Evolutionary conservation across 805 yeast genomes (phyloP), one percentile per base, ranked within the genome.

Genomic region (Nakazawaea holstii): DNA sequence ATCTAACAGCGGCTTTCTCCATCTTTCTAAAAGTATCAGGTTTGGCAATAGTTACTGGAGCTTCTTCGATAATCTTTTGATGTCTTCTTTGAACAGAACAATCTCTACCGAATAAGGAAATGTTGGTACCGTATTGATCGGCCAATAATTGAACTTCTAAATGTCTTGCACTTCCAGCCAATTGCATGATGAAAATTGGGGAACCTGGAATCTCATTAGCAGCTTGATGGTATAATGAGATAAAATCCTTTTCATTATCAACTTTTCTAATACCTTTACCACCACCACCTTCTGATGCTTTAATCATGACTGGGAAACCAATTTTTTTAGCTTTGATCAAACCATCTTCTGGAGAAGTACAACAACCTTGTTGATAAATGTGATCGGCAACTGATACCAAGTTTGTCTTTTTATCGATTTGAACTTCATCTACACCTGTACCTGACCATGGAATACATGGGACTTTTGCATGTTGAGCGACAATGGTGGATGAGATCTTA

Each of bases 361-460:
- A 87, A 69, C 97, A 92, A 57, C 99, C 99, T 68, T 87, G 74
- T 53, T 83, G 79, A 64, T 95, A 94, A 31, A 87, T 77, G 3
- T 77, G 85, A 35, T 87, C 96, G 49, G 83, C 76, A 45, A 94
- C 99, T 39, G 96, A 87, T 33, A 94, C 99, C 52, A 95, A 74
- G 51, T 85, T 83, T 36, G 94, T 80, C 32, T 67, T 60, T 35
- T 68, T 59, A 65, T 94, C 96, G 46, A 88, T 65, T 27, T 65
- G 61, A 49, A 94, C 99, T 50, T 84, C 74, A 53, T 84, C 87
- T 45, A 94, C 95, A 57, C 98, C 99, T 27, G 98, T 87, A 66
- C 99, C 99, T 9, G 97, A 90, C 99, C 99, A 94, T 51, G 99
- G 98, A 56, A 94, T 94, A 76, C 98, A 92, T 39, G 99, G 99